These are phyloP conservation scores for Casuarina equisetifolia DNA, from an alignment of 306 rosid genomes.

Conservation along the genomic window DNA sequence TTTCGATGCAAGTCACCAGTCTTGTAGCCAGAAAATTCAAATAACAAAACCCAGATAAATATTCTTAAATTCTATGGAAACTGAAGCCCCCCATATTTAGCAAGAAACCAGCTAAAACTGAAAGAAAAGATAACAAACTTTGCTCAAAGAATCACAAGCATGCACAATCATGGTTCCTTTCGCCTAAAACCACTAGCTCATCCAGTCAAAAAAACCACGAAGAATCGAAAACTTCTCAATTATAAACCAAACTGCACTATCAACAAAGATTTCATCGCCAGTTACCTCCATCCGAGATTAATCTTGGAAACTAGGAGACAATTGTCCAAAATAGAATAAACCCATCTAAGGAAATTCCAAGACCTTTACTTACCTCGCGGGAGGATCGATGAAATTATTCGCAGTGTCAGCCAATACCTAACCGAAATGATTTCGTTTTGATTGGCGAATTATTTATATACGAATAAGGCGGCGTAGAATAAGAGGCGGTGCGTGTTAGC, in stretches of 20 bases:
- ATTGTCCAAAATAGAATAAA: background rate
- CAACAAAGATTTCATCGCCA: background rate
- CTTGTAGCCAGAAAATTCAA: background rate
- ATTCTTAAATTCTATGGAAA: conserved; percentile 13
- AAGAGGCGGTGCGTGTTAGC: background rate
- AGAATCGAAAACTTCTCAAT: background rate
- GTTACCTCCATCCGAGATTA: background rate
- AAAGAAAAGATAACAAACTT: conserved; percentile 7
- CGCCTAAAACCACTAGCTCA: background rate
- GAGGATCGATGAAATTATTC: background rate
- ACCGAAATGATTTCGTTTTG: background rate
- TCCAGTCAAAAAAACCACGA: background rate
- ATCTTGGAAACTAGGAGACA: conserved; percentile 3
- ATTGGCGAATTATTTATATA: conserved; percentile 8
- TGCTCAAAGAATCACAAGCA: background rate
- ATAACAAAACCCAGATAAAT: conserved; percentile 12
- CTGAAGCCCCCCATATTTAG: background rate
- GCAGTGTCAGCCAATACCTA: background rate
- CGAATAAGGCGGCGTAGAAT: conserved; percentile 4
- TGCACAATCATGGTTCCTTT: background rate
- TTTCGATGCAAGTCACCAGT: background rate
- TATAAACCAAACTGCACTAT: background rate
- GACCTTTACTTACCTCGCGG: conserved; percentile 17
- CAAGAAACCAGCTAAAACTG: conserved; percentile 23
- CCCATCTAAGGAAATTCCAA: conserved; percentile 3